Evolutionary conservation across 257 asterid species (phyloP).

Genomic region (Schizonepeta tenuifolia): DNA sequence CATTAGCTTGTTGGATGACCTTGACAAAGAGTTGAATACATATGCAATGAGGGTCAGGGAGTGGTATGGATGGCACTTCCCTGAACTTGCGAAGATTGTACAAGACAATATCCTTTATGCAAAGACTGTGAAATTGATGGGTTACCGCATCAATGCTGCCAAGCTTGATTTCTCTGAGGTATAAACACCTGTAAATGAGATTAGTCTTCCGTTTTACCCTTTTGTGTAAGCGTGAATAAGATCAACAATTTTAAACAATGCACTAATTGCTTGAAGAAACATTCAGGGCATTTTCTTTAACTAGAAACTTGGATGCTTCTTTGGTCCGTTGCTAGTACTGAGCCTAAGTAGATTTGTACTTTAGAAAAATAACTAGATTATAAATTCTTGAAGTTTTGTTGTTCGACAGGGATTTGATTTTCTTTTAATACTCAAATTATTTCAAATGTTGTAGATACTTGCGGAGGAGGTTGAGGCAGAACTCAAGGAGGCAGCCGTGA

Average conservation of each 20-base stretch:
- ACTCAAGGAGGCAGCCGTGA: conserved; percentile 79
- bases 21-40: conserved; percentile 88
- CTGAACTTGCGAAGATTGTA: conserved; percentile 92
- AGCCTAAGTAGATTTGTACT: too few relatives aligned
- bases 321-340: background rate
- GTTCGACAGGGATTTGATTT: background rate
- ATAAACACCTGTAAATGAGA: conserved; percentile 24
- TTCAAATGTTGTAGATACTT: conserved; percentile 51
- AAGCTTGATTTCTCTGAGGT: conserved; percentile 92
- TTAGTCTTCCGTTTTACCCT: background rate
- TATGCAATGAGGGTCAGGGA: conserved; percentile 97
- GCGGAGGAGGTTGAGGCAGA: conserved; percentile 82
- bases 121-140: conserved; percentile 84
- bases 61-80: conserved; percentile 99
- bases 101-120: conserved; percentile 79
- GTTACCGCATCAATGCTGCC: conserved; percentile 78
- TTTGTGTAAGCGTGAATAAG: background rate
- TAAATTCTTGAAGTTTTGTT: background rate
- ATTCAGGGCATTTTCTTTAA: background rate
- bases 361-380: background rate
- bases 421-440: background rate
- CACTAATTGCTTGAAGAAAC: background rate
- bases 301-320: background rate
- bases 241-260: background rate
- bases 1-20: conserved; percentile 88